phyloP scores from a whole-genome alignment of 768 basidiomycete genomes.

The Antrodiella citrinella region DNA sequence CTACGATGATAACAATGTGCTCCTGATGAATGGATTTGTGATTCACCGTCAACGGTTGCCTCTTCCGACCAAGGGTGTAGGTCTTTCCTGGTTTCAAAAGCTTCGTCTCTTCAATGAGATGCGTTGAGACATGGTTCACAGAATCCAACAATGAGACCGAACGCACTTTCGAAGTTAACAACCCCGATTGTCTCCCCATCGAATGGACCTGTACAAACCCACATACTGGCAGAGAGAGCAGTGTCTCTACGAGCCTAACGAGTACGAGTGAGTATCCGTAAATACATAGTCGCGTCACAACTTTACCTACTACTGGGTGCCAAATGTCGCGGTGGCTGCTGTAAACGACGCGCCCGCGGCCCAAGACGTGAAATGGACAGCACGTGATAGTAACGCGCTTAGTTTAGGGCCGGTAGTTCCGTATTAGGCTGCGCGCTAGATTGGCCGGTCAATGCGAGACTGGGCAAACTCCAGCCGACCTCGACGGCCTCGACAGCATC shows the following conservation, averaged over 20 bases:
- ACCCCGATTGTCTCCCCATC: conserved; percentile 33
- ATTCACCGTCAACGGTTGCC: conserved; percentile 39
- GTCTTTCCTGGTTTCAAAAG: conserved; percentile 52
- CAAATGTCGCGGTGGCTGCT: neutral
- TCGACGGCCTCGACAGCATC: neutral
- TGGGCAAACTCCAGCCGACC: neutral
- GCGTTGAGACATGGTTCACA: neutral
- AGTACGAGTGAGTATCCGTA: neutral
- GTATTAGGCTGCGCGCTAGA: neutral
- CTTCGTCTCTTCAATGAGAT: conserved; percentile 34
- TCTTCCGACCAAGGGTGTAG: conserved; percentile 54
- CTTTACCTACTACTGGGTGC: neutral
- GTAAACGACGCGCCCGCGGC: neutral
- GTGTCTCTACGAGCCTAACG: neutral
- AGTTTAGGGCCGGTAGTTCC: neutral
- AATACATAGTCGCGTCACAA: neutral
- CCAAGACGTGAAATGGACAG: neutral
- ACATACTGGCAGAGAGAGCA: conserved; percentile 41
- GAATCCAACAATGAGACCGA: neutral
- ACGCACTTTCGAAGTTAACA: conserved; percentile 32
- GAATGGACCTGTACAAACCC: conserved; percentile 48
- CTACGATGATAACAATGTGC: conserved; percentile 53
- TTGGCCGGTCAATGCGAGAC: no score
- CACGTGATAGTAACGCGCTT: neutral
- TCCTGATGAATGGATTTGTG: conserved; percentile 58